These are phyloP conservation scores for Wakefieldia striispora DNA, from an alignment of 768 basidiomycete species.

Conservation along the genomic window DNA sequence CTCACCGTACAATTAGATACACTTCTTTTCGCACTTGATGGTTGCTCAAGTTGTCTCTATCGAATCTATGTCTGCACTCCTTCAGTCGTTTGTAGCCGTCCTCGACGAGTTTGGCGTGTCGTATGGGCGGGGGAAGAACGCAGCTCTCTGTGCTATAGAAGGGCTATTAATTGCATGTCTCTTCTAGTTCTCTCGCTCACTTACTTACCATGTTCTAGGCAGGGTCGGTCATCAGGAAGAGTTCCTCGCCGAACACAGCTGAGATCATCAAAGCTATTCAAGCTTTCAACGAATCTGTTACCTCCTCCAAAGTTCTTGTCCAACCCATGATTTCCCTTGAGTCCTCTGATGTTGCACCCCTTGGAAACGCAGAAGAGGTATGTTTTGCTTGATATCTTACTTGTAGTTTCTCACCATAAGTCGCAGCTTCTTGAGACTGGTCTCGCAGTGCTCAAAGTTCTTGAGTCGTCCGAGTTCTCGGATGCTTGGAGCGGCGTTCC, in stretches of 20 bases:
- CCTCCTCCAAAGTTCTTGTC: constrained; percentile 60
- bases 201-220: constrained; percentile 42
- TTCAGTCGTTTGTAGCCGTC: constrained; percentile 82
- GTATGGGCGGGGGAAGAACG: constrained; percentile 77
- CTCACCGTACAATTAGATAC: constrained; percentile 54
- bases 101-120: constrained; percentile 89
- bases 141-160: constrained; percentile 79
- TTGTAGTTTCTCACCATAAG: constrained; percentile 1
- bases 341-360: constrained; percentile 34
- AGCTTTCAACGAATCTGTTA: constrained; percentile 61
- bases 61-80: constrained; percentile 74
- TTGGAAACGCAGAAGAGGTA: constrained; percentile 66
- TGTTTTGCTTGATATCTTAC: background rate
- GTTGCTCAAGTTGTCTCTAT: constrained; percentile 71
- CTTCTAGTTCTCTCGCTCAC: background rate
- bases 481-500: constrained; percentile 56
- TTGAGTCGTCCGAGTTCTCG: constrained; percentile 61
- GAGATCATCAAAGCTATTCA: constrained; percentile 75
- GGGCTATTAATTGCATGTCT: constrained; percentile 66
- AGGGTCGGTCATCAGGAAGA: constrained; percentile 62
- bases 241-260: constrained; percentile 54
- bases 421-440: constrained; percentile 73
- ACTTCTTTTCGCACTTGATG: constrained; percentile 89
- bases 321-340: constrained; percentile 58
- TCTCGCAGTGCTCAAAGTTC: constrained; percentile 55